A percentile compares a stretch with the other conserved stretches of the same genome.
phyloP scores from a whole-genome alignment of 805 yeast genomes.

The Yamadazyma phyllophila region DNA sequence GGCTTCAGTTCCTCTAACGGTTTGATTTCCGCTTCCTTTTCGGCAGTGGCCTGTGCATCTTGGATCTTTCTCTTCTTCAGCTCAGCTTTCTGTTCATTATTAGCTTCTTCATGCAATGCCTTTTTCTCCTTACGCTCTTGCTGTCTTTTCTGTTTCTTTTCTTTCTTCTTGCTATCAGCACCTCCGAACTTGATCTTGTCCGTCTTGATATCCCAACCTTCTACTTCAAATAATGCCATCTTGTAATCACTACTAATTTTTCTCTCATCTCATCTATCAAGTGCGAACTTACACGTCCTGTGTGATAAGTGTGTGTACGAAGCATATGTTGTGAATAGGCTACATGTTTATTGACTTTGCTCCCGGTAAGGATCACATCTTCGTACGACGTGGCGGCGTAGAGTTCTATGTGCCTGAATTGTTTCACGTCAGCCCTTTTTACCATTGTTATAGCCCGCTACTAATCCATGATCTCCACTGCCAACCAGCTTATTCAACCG shows the following conservation, averaged over 20 bases:
- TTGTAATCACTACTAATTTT: not conserved
- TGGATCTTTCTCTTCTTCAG: conserved; percentile 8
- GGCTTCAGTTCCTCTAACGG: conserved; percentile 7
- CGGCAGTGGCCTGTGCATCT: conserved; percentile 5
- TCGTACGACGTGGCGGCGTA: conserved; percentile 21
- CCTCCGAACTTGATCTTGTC: conserved; percentile 50
- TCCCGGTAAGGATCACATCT: conserved; percentile 35
- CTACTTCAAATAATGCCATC: conserved; percentile 75
- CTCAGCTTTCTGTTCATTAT: conserved; percentile 6
- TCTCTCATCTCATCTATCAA: conserved; percentile 7
- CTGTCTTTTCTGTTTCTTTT: conserved; percentile 19
- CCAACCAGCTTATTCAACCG: conserved; percentile 7
- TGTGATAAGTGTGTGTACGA: not conserved
- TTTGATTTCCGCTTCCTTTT: conserved; percentile 8
- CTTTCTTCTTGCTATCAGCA: conserved; percentile 23
- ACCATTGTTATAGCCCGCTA: conserved; percentile 20
- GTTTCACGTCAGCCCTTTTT: conserved; percentile 32
- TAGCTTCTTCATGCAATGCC: conserved; percentile 4
- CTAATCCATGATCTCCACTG: conserved; percentile 29
- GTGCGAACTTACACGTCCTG: not conserved
- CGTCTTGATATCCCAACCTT: conserved; percentile 74
- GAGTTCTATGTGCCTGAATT: conserved; percentile 33
- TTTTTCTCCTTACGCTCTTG: conserved; percentile 10
- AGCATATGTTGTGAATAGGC: not conserved
- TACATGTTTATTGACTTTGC: conserved; percentile 23